These are phyloP conservation scores for Ophiostoma triangulosporum DNA, from an alignment of 2,329 filamentous ascomycete genomes.

Conservation along the genomic window DNA sequence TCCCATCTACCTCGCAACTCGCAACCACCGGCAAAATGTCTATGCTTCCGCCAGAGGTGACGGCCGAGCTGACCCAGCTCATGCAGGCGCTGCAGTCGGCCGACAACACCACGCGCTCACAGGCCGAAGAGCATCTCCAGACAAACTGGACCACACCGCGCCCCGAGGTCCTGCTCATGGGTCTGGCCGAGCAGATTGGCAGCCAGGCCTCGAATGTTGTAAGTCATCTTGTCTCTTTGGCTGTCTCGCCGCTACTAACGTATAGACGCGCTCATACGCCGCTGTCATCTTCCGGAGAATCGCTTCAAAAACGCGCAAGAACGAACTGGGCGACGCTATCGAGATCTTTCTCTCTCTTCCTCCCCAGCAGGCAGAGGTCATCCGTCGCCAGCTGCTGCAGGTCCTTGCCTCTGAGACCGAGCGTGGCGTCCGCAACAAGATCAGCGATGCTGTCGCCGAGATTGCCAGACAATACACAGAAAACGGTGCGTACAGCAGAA, in stretches of 20 bases:
- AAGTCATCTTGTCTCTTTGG: constrained; percentile 20
- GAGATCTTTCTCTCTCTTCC: constrained; percentile 78
- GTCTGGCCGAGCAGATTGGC: constrained; percentile 81
- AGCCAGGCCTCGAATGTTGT: constrained; percentile 61
- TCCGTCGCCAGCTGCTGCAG: constrained; percentile 73
- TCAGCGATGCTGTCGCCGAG: constrained; percentile 94
- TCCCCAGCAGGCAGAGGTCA: constrained; percentile 58
- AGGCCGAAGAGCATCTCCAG: constrained; percentile 82
- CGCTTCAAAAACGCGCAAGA: constrained; percentile 76
- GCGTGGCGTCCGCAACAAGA: constrained; percentile 74
- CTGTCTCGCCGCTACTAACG: background rate
- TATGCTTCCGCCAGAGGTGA: constrained; percentile 69
- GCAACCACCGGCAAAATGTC: constrained; percentile 46
- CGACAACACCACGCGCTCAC: constrained; percentile 73
- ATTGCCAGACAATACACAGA: constrained; percentile 91
- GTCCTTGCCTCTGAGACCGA: constrained; percentile 60
- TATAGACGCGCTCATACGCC: constrained; percentile 73
- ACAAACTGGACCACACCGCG: constrained; percentile 74
- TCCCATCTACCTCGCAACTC: constrained; percentile 1
- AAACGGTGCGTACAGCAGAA: constrained; percentile 49
- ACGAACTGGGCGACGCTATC: constrained; percentile 52
- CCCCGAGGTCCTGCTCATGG: constrained; percentile 85
- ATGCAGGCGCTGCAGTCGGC: constrained; percentile 77
- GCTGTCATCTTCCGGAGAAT: constrained; percentile 92
- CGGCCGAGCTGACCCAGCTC: constrained; percentile 72